Evolutionary conservation across 257 asterid genomes (phyloP).

Genomic region (Thymus mandschuricus): DNA sequence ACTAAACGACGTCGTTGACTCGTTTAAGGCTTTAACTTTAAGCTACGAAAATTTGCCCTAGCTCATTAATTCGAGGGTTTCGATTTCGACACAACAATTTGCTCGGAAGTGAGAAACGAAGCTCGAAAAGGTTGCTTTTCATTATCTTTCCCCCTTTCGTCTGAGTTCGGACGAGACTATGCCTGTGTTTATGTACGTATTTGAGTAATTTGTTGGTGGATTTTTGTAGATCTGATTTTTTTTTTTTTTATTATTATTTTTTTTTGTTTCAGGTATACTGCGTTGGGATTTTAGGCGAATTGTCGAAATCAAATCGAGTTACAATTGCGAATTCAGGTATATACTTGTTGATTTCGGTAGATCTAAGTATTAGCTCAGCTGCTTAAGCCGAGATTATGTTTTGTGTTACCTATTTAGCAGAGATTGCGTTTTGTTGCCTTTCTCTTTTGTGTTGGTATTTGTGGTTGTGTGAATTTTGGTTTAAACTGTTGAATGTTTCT

Average conservation of each 20-base stretch:
- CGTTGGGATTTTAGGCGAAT: slow-evolving; percentile 14
- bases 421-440: not conserved
- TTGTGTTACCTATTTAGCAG: no score
- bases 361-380: slow-evolving; percentile 30
- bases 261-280: slow-evolving; percentile 23
- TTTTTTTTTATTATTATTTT: not conserved
- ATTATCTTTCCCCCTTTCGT: not conserved
- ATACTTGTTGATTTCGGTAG: slow-evolving; percentile 17
- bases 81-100: slow-evolving; percentile 4
- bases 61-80: slow-evolving; percentile 28
- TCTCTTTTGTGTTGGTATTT: not conserved
- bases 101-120: slow-evolving; percentile 21
- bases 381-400: no score
- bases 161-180: not conserved
- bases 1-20: not conserved
- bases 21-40: slow-evolving; percentile 14
- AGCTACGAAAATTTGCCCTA: not conserved
- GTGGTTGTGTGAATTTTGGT: slow-evolving; percentile 4
- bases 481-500: slow-evolving; percentile 12
- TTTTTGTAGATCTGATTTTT: slow-evolving; percentile 33
- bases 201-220: not conserved
- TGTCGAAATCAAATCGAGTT: slow-evolving; percentile 9
- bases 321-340: slow-evolving; percentile 14
- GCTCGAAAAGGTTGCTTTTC: slow-evolving; percentile 19
- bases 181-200: no score